Evolutionary conservation across 306 rosid species (phyloP).

Genomic region (Alnus rubra): DNA sequence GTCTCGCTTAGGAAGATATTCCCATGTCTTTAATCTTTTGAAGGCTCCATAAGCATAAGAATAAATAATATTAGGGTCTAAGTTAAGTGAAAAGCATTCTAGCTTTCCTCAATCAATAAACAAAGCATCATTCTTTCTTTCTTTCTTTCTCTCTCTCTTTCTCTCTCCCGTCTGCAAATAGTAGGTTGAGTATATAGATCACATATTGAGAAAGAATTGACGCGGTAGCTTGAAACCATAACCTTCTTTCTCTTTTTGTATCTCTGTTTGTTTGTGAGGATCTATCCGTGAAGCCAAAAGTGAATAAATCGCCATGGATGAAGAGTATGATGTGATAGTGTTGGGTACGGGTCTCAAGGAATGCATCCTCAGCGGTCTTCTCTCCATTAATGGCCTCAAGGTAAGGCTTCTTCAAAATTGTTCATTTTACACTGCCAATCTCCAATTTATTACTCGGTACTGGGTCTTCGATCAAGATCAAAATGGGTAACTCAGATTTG

Average conservation of each 20-base stretch:
- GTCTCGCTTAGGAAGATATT: too few relatives aligned
- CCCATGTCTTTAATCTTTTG: too few relatives aligned
- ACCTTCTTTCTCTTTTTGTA: background rate
- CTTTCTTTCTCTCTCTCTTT: background rate
- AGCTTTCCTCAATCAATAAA: slow-evolving; percentile 5
- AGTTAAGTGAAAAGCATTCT: background rate
- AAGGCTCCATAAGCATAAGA: background rate
- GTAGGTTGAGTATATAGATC: background rate
- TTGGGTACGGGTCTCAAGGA: slow-evolving; percentile 95
- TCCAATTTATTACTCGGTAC: too few relatives aligned
- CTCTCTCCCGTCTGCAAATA: background rate
- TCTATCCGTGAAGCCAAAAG: background rate
- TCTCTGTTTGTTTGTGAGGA: background rate
- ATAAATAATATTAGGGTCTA: too few relatives aligned
- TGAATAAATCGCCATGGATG: slow-evolving; percentile 57
- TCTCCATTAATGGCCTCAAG: slow-evolving; percentile 98
- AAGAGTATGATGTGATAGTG: slow-evolving; percentile 86
- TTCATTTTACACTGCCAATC: background rate
- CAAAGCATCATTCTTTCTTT: background rate
- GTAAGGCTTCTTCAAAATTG: slow-evolving; percentile 21
- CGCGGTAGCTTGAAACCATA: slow-evolving; percentile 1
- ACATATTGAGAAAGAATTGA: background rate
- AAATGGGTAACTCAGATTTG: background rate
- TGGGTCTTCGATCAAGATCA: background rate
- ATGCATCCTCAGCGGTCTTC: slow-evolving; percentile 98